Conservation (phyloP, 1,284 basidiomycete species). For the Austropuccinia psidii region DNA sequence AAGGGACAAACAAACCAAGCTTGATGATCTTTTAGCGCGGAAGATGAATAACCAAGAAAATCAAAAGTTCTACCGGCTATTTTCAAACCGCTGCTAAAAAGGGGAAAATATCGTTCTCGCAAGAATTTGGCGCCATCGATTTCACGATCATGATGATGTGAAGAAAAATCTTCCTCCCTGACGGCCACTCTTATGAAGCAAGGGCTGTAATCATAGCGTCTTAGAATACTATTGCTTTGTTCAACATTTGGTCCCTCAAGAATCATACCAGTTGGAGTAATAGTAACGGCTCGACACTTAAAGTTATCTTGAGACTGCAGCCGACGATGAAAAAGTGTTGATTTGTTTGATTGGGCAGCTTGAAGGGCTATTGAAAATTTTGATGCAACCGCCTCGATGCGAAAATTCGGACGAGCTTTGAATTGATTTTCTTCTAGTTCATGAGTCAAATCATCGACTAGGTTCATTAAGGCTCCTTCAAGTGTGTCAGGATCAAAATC, state of each 20-base stretch:
- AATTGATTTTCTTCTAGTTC: background rate
- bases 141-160: conserved; percentile 60
- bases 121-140: conserved; percentile 59
- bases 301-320: conserved; percentile 2
- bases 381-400: too few species aligned
- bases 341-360: background rate
- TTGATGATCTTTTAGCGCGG: conserved; percentile 61
- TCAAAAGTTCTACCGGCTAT: conserved; percentile 63
- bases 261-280: conserved; percentile 62
- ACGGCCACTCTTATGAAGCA: conserved; percentile 68
- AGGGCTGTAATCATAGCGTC: conserved; percentile 49
- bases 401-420: too few species aligned
- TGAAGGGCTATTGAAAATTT: conserved; percentile 1
- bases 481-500: background rate
- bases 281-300: conserved; percentile 51
- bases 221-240: conserved; percentile 64
- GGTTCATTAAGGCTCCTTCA: conserved; percentile 9
- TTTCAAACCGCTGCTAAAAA: conserved; percentile 60
- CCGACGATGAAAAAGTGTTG: background rate
- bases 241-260: conserved; percentile 64
- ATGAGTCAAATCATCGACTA: conserved; percentile 1
- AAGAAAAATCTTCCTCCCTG: conserved; percentile 63
- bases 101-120: conserved; percentile 57
- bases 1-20: conserved; percentile 70
- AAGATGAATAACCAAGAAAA: conserved; percentile 66